Conservation (phyloP, 257 asterid genomes). For the Salvia hispanica region DNA sequence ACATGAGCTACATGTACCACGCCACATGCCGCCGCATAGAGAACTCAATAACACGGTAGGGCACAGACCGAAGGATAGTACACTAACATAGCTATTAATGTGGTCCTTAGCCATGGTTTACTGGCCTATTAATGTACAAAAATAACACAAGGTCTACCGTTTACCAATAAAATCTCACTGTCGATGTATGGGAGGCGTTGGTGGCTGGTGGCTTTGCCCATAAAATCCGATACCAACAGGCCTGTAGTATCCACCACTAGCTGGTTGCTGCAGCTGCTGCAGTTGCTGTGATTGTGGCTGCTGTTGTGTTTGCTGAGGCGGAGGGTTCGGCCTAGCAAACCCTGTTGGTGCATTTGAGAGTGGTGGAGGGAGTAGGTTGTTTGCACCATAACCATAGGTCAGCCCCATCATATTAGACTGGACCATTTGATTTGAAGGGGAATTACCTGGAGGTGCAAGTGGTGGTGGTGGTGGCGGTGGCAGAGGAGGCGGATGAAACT, state of each 20-base stretch:
- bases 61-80: conserved; percentile 25
- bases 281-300: conserved; percentile 37
- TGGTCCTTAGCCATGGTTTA: conserved; percentile 26
- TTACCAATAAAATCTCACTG: conserved; percentile 50
- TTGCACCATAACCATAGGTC: conserved; percentile 58
- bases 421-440: conserved; percentile 33
- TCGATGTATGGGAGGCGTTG: conserved; percentile 80
- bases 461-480: conserved; percentile 51
- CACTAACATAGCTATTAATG: conserved; percentile 22
- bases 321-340: conserved; percentile 54
- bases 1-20: conserved; percentile 30
- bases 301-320: conserved; percentile 39
- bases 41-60: conserved; percentile 1
- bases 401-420: conserved; percentile 41
- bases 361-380: conserved; percentile 50
- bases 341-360: conserved; percentile 45
- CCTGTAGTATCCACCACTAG: conserved; percentile 64
- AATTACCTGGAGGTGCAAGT: conserved; percentile 38
- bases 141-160: conserved; percentile 36
- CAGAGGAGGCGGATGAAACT: conserved; percentile 44
- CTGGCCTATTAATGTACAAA: conserved; percentile 46
- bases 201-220: conserved; percentile 79
- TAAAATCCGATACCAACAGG: conserved; percentile 83
- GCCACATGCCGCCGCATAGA: neutral
- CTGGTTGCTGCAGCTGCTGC: conserved; percentile 30